Evolutionary conservation across 345 rosid species (phyloP).

Genomic region (Psidium guajava): DNA sequence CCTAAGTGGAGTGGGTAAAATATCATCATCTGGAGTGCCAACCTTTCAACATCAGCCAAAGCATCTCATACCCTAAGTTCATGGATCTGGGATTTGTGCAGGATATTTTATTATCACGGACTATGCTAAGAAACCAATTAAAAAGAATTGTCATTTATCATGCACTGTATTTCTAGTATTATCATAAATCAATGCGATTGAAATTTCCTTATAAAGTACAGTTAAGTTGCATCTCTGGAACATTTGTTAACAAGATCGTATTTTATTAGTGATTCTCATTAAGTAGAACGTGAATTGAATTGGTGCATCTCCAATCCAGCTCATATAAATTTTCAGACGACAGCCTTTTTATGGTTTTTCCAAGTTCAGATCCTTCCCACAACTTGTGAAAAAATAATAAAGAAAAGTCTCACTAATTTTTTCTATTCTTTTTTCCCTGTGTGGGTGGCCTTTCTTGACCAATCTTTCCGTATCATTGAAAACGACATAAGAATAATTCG

Average conservation of each 20-base stretch:
- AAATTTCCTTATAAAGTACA: not conserved
- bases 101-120: not conserved
- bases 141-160: not conserved
- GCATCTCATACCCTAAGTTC: not conserved
- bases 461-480: not conserved
- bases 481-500: not conserved
- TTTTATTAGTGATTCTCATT: rapidly evolving
- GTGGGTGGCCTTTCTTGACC: not conserved
- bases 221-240: rapidly evolving
- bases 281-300: not conserved
- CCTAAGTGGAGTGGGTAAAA: not conserved
- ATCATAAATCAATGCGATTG: not conserved
- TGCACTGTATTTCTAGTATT: not conserved
- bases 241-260: not conserved
- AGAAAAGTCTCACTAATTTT: not conserved
- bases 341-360: not conserved
- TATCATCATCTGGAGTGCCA: not conserved
- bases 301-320: not conserved
- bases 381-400: not conserved
- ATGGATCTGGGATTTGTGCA: not conserved
- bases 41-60: not conserved
- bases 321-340: not conserved
- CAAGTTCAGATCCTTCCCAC: not conserved
- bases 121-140: rapidly evolving
- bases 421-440: not conserved